Evolutionary conservation across 192 early-diverging fungal genomes (phyloP), one percentile per base, ranked within the genome.

Genomic region (Chytriomyces sp.): DNA sequence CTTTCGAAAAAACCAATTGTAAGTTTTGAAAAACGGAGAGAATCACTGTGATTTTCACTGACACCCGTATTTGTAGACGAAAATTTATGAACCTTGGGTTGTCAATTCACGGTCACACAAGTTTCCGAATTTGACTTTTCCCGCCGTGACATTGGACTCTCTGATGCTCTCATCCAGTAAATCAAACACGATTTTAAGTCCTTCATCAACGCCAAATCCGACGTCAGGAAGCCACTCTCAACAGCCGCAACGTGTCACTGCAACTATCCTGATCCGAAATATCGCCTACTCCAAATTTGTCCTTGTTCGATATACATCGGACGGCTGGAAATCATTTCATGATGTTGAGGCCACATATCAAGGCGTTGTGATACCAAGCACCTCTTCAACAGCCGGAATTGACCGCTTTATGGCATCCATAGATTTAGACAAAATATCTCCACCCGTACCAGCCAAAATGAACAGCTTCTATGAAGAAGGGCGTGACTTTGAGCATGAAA

Each of bases 211-310:
- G 24, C 3, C 47, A 23, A 47, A 9, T 20, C 65, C 67, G 7
- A n/a, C 57, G 8, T 62, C 50, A 45, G 81, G 75, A 18, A 74
- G 91, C 6, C 66, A 80, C 53, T 76, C 69, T 89, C 64, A 72
- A 80, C 8, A 79, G 86, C 68, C 87, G 85, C 77, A 89, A 90
- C 3, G 67, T 18, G 79, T 97, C 16, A 77, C 82, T 24, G 94
- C 92, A 73, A 88, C 84, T 8, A 79, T 96, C 50, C 83, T 92
- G 66, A 93, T 96, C 7, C 89, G 91, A 64, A 98, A 98, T 82
- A 75, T 97, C 20, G 94, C 92, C 2, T 98, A 92, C 80, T 85
- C 93, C 61, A 98, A 98, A 82, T 28, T 72, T 1, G 93, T 98
- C 24, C 72, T 77, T n/a, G 89, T 96, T 69, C 86, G 95, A 9